Percentiles rank a stretch among this genome's conserved stretches.
Evolutionary conservation across 129 eudicot species (phyloP).

Genomic region (Saposhnikovia divaricata): DNA sequence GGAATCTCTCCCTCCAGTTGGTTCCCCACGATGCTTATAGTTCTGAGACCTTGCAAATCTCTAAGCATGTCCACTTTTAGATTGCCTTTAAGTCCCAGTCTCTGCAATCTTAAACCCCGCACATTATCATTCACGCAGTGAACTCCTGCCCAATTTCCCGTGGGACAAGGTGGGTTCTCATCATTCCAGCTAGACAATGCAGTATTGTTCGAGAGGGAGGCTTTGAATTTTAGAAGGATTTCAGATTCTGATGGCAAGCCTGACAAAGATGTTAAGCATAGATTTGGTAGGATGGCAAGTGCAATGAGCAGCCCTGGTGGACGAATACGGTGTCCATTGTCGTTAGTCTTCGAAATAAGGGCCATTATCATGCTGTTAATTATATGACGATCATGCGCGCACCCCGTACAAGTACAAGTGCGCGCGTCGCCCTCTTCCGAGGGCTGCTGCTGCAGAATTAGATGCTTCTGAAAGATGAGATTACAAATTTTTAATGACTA

Average conservation of each 20-base stretch:
- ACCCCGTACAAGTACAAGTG: conserved; percentile 34
- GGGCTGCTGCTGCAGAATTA: conserved; percentile 12
- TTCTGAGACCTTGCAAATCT: conserved; percentile 29
- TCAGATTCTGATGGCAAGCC: conserved; percentile 29
- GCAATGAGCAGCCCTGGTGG: conserved; percentile 20
- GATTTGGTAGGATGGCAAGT: conserved; percentile 11
- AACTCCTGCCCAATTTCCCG: conserved; percentile 1
- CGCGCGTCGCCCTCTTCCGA: conserved; percentile 65
- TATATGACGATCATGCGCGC: conserved; percentile 30
- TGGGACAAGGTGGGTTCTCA: neutral
- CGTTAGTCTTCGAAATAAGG: neutral
- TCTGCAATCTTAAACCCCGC: neutral
- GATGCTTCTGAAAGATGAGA: conserved; percentile 24
- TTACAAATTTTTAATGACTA: conserved; percentile 3
- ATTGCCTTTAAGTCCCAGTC: neutral
- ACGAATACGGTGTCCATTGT: neutral
- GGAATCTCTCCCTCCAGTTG: conserved; percentile 56
- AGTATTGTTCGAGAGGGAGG: conserved; percentile 26
- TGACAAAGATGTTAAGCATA: conserved; percentile 1
- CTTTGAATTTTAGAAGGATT: conserved; percentile 46
- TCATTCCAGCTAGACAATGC: conserved; percentile 43
- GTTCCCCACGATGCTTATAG: conserved; percentile 50
- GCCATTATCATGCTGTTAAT: conserved; percentile 14
- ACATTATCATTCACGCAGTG: neutral
- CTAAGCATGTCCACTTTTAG: conserved; percentile 40